Evolutionary conservation across 768 basidiomycete genomes (phyloP), one percentile per base, ranked within the genome.

Genomic region (Leccinum sublutescens): DNA sequence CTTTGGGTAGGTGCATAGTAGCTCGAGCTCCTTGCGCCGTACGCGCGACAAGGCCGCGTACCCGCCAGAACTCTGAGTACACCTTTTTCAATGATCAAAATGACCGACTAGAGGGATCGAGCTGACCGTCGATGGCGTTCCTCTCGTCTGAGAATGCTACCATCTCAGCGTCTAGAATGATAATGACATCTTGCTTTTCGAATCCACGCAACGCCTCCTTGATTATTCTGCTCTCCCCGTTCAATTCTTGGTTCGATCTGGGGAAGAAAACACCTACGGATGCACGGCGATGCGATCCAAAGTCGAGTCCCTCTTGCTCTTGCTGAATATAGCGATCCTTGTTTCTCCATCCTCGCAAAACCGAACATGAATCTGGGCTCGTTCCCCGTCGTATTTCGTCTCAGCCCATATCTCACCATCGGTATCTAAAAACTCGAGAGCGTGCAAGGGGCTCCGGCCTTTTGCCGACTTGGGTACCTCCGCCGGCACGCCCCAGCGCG

Each of bases 301-400:
- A 0, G 94, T 96, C 29, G 90, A 93, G 66, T 96, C 85, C 17
- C 94, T 75, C 58, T 83, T 87, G 66, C 89, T 93, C 74, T 98
- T 96, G 76, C 91, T 94, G 70, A 88, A 94, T 43, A 96, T 93
- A 1, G 75, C 85, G 60, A 95, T 88, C 34, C 75, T 76, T 5
- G 80, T 72, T 5, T 70, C 63, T 0, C 65, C 70, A 14, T 77
- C 70, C 4, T 64, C 66, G 5, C 66, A 60, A 2, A 87, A 68
- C 66, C 87, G 78, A 23, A 94, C 82, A 67, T 98, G 95, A 27
- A 95, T 93, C 65, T 98, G 95, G 56, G 93, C 88, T n/a, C 95
- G 82, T 73, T 96, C 94, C 10, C 95, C 95, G 58, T 96, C 95
- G 70, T 95, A 95, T 72, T 98, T 98, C 0, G 87, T 94, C 75